Evolutionary conservation across 1,139 yeast species (phyloP), one percentile per base, ranked within the genome.

Genomic region (Petasospora fabianii): DNA sequence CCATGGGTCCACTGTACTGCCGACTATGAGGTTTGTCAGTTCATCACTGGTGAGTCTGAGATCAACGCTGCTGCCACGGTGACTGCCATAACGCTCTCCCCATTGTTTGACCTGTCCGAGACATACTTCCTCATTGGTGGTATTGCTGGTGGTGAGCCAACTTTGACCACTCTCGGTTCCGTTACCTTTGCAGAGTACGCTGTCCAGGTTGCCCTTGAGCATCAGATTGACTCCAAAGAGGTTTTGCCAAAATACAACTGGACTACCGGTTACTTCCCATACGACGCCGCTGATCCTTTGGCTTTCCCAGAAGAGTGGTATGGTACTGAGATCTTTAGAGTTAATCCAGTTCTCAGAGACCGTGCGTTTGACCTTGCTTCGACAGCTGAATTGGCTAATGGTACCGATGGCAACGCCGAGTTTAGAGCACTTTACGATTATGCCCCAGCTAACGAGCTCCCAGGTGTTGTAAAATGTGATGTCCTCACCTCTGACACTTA

Each of bases 141-240:
- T 38, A 42, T 42, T 30, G 45, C 40, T 28, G 45, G 45, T 28
- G 45, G 45, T 38, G 45, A 42, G 38, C 45, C 45, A 17, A 24
- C 42, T 15, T 13, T 32, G 17, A 38, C 34, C 24, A 42, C 45
- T 6, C 19, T 38, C 4, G 45, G 45, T n/a, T 42, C 45, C 11
- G 45, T 42, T 27, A 42, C 45, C 3, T 38, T 42, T 13, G 38
- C 45, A 16, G 45, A 42, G 35, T 42, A 42, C 27, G 40, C 42
- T n/a, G 36, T 42, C 30, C 45, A 42, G 33, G 45, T 42, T 11
- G 45, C 36, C n/a, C 29, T 42, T 4, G 45, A 42, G 35, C 24
- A 42, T 29, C 30, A 42, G 35, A 42, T 42, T 22, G 45, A 42
- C 35, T 38, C 45, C 30, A 35, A 16, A 17, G 45, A 42, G 27